Percentiles rank a stretch among this genome's conserved stretches.
phyloP scores from a whole-genome alignment of 2,329 filamentous ascomycete species.

The Phaeosphaeriaceae sp. region DNA sequence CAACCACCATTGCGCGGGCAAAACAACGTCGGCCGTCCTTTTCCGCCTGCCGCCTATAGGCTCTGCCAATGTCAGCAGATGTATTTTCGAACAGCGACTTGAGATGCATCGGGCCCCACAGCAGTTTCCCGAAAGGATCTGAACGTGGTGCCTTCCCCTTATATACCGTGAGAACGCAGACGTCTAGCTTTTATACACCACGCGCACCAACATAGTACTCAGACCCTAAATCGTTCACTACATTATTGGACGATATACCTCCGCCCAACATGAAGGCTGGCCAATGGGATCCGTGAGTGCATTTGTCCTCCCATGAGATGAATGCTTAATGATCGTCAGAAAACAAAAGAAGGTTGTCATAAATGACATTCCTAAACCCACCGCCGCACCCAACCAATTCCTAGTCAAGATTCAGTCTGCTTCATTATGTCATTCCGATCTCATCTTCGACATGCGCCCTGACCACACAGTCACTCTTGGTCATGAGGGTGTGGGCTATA shows the following conservation, averaged over 20 bases:
- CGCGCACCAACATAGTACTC: neutral
- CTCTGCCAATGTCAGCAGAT: neutral
- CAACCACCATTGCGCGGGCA: neutral
- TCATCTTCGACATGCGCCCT: constrained; percentile 33
- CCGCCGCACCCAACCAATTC: constrained; percentile 31
- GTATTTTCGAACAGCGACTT: neutral
- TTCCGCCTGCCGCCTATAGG: neutral
- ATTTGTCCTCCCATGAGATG: neutral
- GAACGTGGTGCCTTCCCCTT: neutral
- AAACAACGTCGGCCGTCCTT: neutral
- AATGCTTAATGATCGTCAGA: constrained; percentile 6
- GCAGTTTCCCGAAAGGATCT: neutral
- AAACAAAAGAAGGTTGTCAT: constrained; percentile 39
- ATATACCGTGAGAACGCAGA: neutral
- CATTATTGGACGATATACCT: neutral
- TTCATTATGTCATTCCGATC: constrained; percentile 41
- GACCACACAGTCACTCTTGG: constrained; percentile 47
- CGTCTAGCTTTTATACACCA: neutral
- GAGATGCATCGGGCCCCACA: neutral
- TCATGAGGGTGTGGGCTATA: constrained; percentile 57
- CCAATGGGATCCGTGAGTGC: constrained; percentile 37
- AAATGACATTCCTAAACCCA: constrained; percentile 36
- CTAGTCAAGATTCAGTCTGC: constrained; percentile 40
- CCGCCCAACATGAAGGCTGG: constrained; percentile 35
- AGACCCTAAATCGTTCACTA: neutral